phyloP scores from a whole-genome alignment of 2,329 filamentous ascomycete genomes.

The Claviceps quebecensis region DNA sequence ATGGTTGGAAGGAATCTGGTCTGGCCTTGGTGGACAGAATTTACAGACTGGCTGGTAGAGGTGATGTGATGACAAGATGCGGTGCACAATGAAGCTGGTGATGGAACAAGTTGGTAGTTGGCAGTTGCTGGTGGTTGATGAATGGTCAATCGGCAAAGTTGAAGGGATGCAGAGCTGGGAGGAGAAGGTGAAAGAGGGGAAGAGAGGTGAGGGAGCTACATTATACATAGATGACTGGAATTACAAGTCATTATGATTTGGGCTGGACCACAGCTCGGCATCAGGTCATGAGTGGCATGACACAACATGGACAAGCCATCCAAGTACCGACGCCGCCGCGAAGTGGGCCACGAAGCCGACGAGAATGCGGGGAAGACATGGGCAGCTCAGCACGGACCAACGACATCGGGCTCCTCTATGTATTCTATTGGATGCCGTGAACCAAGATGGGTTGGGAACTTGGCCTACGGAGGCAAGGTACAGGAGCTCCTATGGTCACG shows the following conservation, averaged over 20 bases:
- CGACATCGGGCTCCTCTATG: too few relatives aligned
- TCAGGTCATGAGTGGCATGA: constrained; percentile 1
- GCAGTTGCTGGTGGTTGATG: background rate
- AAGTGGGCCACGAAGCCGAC: too few relatives aligned
- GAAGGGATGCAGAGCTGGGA: constrained; percentile 5
- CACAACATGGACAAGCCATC: background rate
- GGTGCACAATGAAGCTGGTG: background rate
- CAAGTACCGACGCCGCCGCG: too few relatives aligned
- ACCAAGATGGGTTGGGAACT: too few relatives aligned
- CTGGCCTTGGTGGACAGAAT: background rate
- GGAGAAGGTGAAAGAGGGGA: constrained; percentile 8
- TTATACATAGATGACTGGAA: constrained; percentile 1
- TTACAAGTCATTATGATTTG: constrained; percentile 2
- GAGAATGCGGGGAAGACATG: too few relatives aligned
- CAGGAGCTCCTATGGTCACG: too few relatives aligned
- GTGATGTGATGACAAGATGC: background rate
- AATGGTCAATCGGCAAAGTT: constrained; percentile 5
- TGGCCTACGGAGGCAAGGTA: too few relatives aligned
- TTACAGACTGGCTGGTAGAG: background rate
- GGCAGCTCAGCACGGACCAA: too few relatives aligned
- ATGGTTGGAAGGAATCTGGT: background rate
- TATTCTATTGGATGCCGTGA: too few relatives aligned
- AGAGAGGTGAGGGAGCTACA: constrained; percentile 5
- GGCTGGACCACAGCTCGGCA: background rate
- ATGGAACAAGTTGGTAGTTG: background rate